A percentile compares a stretch with the other conserved stretches of the same genome.
phyloP scores from a whole-genome alignment of 768 basidiomycete species.

The Rhizopogon vinicolor region DNA sequence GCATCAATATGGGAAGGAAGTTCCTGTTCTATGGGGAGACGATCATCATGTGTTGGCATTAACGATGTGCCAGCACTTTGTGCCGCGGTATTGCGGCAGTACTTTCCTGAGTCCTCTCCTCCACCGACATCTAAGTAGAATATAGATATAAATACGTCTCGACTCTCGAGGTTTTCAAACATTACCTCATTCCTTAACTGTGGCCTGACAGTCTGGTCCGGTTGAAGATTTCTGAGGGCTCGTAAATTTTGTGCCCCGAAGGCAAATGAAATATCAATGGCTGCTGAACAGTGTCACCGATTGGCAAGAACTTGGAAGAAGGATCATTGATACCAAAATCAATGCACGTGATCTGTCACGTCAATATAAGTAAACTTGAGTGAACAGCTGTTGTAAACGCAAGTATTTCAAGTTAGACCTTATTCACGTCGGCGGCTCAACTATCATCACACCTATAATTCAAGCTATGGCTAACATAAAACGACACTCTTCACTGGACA shows the following conservation, averaged over 20 bases:
- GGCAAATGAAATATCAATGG: conserved; percentile 80
- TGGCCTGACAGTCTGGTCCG: no score
- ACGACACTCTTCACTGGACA: not conserved
- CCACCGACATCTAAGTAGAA: no score
- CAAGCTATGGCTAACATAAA: not conserved
- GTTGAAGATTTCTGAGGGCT: conserved; percentile 78
- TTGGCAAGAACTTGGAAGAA: no score
- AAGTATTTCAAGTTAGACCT: not conserved
- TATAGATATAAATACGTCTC: no score
- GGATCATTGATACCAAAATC: no score
- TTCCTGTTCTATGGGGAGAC: not conserved
- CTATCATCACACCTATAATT: not conserved
- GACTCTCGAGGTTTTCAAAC: no score
- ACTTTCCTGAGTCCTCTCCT: not conserved
- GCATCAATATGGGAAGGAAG: not conserved
- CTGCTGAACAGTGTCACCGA: conserved; percentile 64
- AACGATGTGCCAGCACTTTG: not conserved
- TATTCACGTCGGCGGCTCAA: not conserved
- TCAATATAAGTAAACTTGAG: not conserved
- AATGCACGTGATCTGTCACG: not conserved
- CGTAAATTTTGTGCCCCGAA: conserved; percentile 84
- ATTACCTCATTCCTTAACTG: no score
- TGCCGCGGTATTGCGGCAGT: not conserved
- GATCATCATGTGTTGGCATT: not conserved
- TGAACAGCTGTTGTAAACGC: no score